A percentile compares a stretch with the other conserved stretches of the same genome.
phyloP scores from a whole-genome alignment of 306 rosid genomes.

The Lagenaria siceraria region DNA sequence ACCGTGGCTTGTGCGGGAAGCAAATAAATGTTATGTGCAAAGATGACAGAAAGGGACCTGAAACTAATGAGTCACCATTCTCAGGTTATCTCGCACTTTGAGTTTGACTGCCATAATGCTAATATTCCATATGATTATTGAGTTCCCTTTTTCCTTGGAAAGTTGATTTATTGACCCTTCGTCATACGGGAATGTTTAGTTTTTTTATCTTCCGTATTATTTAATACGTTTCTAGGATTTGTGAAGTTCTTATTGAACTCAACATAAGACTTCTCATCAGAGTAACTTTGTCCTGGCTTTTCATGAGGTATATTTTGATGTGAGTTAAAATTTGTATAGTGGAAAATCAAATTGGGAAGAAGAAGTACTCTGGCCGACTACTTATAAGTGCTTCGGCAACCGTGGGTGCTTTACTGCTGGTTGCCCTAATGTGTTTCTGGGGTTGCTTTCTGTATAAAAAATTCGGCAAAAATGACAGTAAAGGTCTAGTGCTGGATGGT shows the following conservation, averaged over 20 bases:
- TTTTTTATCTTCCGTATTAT: not conserved
- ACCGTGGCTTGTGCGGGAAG: constrained; percentile 84
- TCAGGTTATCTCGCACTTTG: constrained; percentile 31
- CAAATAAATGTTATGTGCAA: constrained; percentile 58
- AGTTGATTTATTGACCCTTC: not conserved
- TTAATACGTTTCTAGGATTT: not conserved
- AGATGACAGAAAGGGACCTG: constrained; percentile 41
- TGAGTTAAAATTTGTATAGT: constrained; percentile 23
- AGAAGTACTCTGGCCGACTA: constrained; percentile 79
- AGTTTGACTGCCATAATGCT: not conserved
- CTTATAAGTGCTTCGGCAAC: constrained; percentile 98
- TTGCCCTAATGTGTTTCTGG: constrained; percentile 99
- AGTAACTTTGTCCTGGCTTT: not conserved
- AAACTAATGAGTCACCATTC: constrained; percentile 21
- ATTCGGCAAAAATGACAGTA: constrained; percentile 66
- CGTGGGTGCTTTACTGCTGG: constrained; percentile 93
- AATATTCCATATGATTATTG: not conserved
- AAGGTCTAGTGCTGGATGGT: constrained; percentile 65
- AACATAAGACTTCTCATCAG: constrained; percentile 1
- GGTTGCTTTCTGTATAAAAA: constrained; percentile 93
- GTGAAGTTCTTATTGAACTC: constrained; percentile 1
- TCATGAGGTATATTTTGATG: not conserved
- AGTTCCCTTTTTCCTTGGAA: not conserved
- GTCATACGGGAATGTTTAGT: not conserved
- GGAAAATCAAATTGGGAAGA: constrained; percentile 48